Conservation (phyloP, 2,329 filamentous ascomycete species). For the Talaromyces sp. region DNA sequence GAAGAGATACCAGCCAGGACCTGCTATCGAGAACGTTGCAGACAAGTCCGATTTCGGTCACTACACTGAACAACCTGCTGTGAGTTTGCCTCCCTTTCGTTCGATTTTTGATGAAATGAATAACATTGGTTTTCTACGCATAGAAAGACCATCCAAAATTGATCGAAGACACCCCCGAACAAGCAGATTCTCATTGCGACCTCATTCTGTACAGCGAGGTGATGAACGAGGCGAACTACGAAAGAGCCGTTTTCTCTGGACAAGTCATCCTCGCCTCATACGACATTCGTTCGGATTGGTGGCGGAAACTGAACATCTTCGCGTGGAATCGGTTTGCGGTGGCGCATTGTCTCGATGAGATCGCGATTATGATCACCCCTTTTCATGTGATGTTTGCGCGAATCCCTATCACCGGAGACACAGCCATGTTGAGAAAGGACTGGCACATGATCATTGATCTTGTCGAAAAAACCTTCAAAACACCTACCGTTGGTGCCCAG, state of each 20-base stretch:
- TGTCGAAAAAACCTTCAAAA: neutral
- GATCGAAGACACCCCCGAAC: neutral
- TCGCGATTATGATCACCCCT: conserved; percentile 2
- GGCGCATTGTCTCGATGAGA: neutral
- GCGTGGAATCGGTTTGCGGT: neutral
- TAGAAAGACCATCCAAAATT: neutral
- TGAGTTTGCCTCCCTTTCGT: neutral
- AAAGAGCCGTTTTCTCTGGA: neutral
- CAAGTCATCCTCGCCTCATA: neutral
- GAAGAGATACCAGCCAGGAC: neutral
- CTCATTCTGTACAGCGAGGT: neutral
- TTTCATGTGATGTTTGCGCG: neutral
- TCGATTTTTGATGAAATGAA: neutral
- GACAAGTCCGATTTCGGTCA: neutral
- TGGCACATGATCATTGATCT: neutral
- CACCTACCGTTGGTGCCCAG: too few relatives aligned
- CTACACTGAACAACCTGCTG: neutral
- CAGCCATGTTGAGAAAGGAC: neutral
- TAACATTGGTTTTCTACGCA: neutral
- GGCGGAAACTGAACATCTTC: neutral
- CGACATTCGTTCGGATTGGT: neutral
- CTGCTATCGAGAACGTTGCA: neutral
- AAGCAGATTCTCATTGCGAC: neutral
- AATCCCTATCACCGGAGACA: neutral
- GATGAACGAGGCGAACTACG: neutral